Evolutionary conservation across 495 filamentous ascomycete genomes (phyloP), one percentile per base, ranked within the genome.

Genomic region (Penicillium diatomitis): DNA sequence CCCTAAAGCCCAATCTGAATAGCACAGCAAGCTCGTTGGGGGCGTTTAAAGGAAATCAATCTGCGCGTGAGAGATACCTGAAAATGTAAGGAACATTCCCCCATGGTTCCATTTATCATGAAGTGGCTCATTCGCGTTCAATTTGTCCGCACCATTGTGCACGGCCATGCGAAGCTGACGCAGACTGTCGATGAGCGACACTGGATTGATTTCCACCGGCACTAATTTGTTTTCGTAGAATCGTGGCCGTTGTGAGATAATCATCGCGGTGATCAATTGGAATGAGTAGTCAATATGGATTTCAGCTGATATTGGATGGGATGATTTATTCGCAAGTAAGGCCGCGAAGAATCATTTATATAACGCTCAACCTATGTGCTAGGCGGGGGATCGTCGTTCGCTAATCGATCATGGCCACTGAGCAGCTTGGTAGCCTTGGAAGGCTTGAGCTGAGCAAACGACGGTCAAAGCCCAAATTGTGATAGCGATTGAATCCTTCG

Each of bases 11-110:
- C 20, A 20, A 20, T 0, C 20, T 20, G 20, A 20, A 20, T 2
- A 20, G 20, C 20, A 20, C 20, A 20, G 20, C 20, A 20, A 20
- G 20, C 20, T 20, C 20, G 2, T 20, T 20, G 20, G 0, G 20
- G 20, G 20, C 20, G 20, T 20, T 20, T 20, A 0, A 20, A 20
- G 20, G 20, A 2, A 20, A 20, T 20, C 20, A 20, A 20, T 20
- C 20, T 20, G 20, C 20, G 20, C 20, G 20, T 20, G 20, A 20
- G 20, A 2, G 20, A 20, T 67, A 68, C 67, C 65, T 46, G 60
- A 54, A 38, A 61, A 60, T 34, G 53, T 56, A 5, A 51, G 53
- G 30, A 64, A 69, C 38, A 67, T 52, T 37, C 68, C 68, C 31
- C 52, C 53, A 6, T 46, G 34, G 4, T 40, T 49, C 60, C 61